Base-by-base conservation (phyloP, 306 rosid species). In the Corylus americana region DNA sequence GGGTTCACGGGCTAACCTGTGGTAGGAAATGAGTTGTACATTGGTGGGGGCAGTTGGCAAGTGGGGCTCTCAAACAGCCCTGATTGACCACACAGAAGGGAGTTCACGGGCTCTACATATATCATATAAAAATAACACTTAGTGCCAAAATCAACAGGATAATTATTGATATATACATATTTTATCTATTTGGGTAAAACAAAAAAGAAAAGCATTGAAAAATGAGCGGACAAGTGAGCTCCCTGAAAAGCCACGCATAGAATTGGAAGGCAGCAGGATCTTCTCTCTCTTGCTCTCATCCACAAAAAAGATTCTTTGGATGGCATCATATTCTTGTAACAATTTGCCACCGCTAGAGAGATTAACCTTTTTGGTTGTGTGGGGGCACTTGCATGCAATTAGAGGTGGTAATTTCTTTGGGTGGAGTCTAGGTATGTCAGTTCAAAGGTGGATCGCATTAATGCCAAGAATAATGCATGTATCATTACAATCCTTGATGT, bases 81-180 rank as follows among this genome's bases (percentile, higher is more conserved):
- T 39, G 47, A 77, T 77, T 84, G 85, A 75, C 83, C 89, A 70
- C 81, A 73, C 22, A 71, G 25, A 27, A 71, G 55, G 78, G 66
- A 35, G 84, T 71, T 71, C 89, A 85, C 89, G 87, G 89, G 89
- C 18, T 17, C 71, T 80, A 77, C 80, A n/a, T 70, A 50, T 64
- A 45, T 71, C 71, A 77, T 82, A 82, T 80, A 14, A 64, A 64
- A 12, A 13, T 13, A 13, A 37, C 72, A 68, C 72, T 42, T 1
- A 0, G 14, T 4, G 72, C 18, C 72, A 68, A 68, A 66, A 42
- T 18, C 29, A 45, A 37, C 75, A 44, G 42, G 27, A 22, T 47
- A 55, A 8, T 3, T 47, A 39, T 10, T 70, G 55, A 44, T 48
- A n/a, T 8, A 53, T 70, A n/a, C 39, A 3, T 39, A 39, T 39